Evolutionary conservation across 257 asterid species (phyloP).

Genomic region (Coffea canephora): DNA sequence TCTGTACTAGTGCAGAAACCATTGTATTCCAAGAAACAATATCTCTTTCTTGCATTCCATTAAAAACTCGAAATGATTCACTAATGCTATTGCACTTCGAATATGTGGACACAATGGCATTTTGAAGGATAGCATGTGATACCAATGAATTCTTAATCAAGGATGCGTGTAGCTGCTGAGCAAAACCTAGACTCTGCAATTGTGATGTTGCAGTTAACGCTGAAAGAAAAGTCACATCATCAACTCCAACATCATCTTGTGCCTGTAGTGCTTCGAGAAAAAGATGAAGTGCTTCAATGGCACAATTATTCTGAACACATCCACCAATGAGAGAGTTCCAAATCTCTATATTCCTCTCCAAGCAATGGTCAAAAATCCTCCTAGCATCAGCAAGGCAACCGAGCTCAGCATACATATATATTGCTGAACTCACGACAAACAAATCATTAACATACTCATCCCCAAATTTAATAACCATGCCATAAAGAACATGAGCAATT

Average conservation of each 20-base stretch:
- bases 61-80: slow-evolving; percentile 55
- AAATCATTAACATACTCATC: slow-evolving; percentile 47
- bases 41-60: slow-evolving; percentile 60
- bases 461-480: slow-evolving; percentile 51
- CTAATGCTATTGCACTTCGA: slow-evolving; percentile 53
- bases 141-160: slow-evolving; percentile 44
- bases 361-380: slow-evolving; percentile 55
- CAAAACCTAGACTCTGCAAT: slow-evolving; percentile 42
- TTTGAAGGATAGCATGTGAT: slow-evolving; percentile 42
- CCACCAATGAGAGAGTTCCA: slow-evolving; percentile 76
- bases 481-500: slow-evolving; percentile 52
- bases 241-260: slow-evolving; percentile 37
- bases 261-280: slow-evolving; percentile 48
- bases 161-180: slow-evolving; percentile 63
- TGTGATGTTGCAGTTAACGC: slow-evolving; percentile 68
- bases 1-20: slow-evolving; percentile 67
- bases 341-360: slow-evolving; percentile 60
- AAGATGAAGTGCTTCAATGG: slow-evolving; percentile 49
- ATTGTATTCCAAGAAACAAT: slow-evolving; percentile 78
- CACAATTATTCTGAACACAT: slow-evolving; percentile 50
- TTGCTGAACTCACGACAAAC: slow-evolving; percentile 71
- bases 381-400: slow-evolving; percentile 48
- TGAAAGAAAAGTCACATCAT: slow-evolving; percentile 64
- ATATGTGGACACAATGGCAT: slow-evolving; percentile 58
- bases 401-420: slow-evolving; percentile 69